Conservation (phyloP, 345 rosid genomes). For the Ricinus communis region DNA sequence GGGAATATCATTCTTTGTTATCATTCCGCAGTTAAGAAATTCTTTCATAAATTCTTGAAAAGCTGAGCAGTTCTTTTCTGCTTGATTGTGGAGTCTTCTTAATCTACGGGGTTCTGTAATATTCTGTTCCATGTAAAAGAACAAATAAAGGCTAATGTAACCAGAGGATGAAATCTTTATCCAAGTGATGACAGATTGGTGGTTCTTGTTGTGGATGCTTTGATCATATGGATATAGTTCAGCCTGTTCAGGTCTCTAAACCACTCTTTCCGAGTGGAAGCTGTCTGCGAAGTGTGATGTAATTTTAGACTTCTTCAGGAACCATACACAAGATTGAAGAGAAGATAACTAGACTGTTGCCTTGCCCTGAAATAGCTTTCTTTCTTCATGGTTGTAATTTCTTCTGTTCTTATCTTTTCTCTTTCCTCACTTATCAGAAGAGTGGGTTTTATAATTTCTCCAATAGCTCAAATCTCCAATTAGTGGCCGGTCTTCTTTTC, state of each 20-base stretch:
- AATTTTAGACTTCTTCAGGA: neutral
- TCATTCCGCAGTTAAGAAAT: constrained; percentile 8
- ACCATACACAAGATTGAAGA: neutral
- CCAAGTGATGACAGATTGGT: neutral
- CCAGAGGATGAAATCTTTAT: neutral
- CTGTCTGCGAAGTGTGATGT: neutral
- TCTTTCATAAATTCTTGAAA: constrained; percentile 8
- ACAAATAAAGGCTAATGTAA: neutral
- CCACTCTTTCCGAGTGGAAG: constrained; percentile 4
- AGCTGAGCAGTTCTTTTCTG: neutral
- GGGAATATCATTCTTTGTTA: constrained; percentile 31
- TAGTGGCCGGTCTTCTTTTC: too few species aligned
- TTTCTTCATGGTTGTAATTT: too few species aligned
- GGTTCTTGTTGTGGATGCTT: neutral
- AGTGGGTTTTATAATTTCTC: too few species aligned
- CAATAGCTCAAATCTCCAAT: too few species aligned
- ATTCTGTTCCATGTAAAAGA: neutral
- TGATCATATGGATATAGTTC: neutral
- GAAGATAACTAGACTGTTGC: neutral
- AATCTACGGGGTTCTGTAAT: neutral
- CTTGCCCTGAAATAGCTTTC: neutral
- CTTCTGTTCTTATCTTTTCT: too few species aligned
- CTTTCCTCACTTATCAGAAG: too few species aligned
- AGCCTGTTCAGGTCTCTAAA: neutral
- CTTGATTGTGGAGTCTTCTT: neutral